A percentile compares a stretch with the other conserved stretches of the same genome.
These are phyloP conservation scores for Teunomyces aglyptinius DNA, from an alignment of 805 yeast species.

Conservation along the genomic window DNA sequence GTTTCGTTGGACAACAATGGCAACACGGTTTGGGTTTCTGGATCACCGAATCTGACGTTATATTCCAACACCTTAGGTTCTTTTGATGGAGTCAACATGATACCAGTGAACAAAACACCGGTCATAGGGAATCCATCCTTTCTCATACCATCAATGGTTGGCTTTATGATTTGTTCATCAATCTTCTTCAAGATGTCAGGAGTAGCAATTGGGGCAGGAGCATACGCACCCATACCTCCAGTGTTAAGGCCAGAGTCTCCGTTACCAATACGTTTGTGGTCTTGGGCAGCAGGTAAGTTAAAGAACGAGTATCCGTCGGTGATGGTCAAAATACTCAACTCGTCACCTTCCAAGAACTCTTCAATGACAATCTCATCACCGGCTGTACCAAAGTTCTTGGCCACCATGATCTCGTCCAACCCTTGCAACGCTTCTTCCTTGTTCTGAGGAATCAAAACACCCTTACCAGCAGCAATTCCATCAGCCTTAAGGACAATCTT, in stretches of 20 bases:
- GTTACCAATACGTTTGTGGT: slow-evolving; percentile 92
- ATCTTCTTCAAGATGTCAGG: slow-evolving; percentile 67
- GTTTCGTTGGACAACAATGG: slow-evolving; percentile 80
- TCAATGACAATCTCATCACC: slow-evolving; percentile 93
- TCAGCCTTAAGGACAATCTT: slow-evolving; percentile 93
- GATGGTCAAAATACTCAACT: slow-evolving; percentile 85
- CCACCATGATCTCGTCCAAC: slow-evolving; percentile 84
- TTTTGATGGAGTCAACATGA: slow-evolving; percentile 72
- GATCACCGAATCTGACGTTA: slow-evolving; percentile 98
- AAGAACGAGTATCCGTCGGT: slow-evolving; percentile 90
- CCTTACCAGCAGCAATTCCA: slow-evolving; percentile 98
- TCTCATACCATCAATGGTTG: slow-evolving; percentile 96
- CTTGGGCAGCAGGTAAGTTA: slow-evolving; percentile 96
- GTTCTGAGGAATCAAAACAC: slow-evolving; percentile 86
- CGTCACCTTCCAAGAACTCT: slow-evolving; percentile 96
- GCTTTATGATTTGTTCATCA: slow-evolving; percentile 73
- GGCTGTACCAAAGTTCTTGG: slow-evolving; percentile 84
- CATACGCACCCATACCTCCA: slow-evolving; percentile 99
- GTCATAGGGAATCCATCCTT: slow-evolving; percentile 92
- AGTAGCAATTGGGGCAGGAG: slow-evolving; percentile 96
- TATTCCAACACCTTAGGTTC: slow-evolving; percentile 97
- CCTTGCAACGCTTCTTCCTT: slow-evolving; percentile 85
- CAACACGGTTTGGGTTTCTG: slow-evolving; percentile 96
- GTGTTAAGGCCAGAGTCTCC: slow-evolving; percentile 94
- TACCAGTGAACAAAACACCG: slow-evolving; percentile 93